Evolutionary conservation across 352 stramenopile species (phyloP).

Genomic region (Stramenopiles sp.): DNA sequence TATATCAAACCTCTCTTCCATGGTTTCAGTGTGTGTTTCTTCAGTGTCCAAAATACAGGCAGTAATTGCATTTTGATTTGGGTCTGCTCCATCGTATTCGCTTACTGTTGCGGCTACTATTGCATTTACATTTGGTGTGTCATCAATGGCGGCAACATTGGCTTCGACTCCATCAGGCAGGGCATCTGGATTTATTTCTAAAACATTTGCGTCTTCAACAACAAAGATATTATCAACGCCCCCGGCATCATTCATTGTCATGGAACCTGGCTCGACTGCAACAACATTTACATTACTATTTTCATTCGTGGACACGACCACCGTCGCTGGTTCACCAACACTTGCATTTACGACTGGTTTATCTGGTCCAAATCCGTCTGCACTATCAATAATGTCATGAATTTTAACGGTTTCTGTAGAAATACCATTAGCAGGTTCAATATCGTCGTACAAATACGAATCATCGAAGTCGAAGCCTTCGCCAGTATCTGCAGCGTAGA

Average conservation of each 20-base stretch:
- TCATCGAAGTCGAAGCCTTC: background rate
- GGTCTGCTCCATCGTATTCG: no score
- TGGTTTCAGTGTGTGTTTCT: background rate
- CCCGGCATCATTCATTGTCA: background rate
- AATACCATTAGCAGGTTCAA: background rate
- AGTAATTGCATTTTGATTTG: no score
- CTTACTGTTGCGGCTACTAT: background rate
- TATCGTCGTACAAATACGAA: background rate
- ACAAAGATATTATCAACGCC: background rate
- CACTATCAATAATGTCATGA: background rate
- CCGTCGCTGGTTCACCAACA: background rate
- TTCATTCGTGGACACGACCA: no score
- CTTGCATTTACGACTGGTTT: background rate
- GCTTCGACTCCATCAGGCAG: background rate
- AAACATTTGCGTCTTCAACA: background rate
- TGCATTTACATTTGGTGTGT: background rate
- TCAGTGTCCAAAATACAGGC: no score
- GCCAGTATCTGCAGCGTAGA: background rate
- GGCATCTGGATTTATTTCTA: background rate
- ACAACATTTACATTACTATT: background rate
- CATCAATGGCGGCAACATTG: background rate
- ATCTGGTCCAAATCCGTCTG: background rate
- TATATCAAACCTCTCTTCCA: background rate
- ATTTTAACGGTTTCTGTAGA: background rate
- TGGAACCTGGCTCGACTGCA: background rate